Base-by-base conservation (phyloP, 78 protist species). In the Chrysochromulina parva region DNA sequence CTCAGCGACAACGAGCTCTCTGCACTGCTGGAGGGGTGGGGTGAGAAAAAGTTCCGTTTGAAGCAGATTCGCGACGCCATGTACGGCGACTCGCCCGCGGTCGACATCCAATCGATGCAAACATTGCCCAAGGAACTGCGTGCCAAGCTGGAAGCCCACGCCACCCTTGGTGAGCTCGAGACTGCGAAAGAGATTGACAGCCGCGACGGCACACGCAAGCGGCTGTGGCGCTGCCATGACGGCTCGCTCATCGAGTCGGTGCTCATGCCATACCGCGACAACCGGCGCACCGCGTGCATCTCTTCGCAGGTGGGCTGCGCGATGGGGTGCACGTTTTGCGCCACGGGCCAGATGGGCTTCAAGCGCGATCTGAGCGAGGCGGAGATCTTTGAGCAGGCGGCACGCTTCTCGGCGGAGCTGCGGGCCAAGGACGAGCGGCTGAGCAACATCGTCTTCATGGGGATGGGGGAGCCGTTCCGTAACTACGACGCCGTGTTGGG, bases 291-390 rank as follows among this genome's bases (percentile, higher is more conserved):
- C 24, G 92, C 87, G 9, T 89, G 92, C 92, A 89, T 89, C 71
- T 89, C 92, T 14, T 89, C 92, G 47, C 91, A 88, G 60, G 88
- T 57, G 13, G 85, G 91, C 65, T 89, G 92, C 60, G 92, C 92
- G 62, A 89, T 89, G 92, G 78, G 87, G 38, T 89, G 92, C 71
- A 67, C 66, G 4, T 89, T 89, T 76, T 89, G 92, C 60, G 92
- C 92, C 19, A 89, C 92, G 2, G 92, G 92, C 14, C 92, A 89
- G 88, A 89, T 89, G 92, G 92, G 92, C 38, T 89, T 76, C 60
- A 0, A 9, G 52, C 85, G 92, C 50, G 52, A 89, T 59, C 52
- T 89, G n/a, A n/a, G 17, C 38, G 24, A 16, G 22, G 69, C 14
- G 22, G 88, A 84, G 88, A 84, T 84, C 71, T 84, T 84, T 54